These are phyloP conservation scores for Fusarium oligoseptatum DNA, from an alignment of 2,329 filamentous ascomycete species.

Conservation along the genomic window DNA sequence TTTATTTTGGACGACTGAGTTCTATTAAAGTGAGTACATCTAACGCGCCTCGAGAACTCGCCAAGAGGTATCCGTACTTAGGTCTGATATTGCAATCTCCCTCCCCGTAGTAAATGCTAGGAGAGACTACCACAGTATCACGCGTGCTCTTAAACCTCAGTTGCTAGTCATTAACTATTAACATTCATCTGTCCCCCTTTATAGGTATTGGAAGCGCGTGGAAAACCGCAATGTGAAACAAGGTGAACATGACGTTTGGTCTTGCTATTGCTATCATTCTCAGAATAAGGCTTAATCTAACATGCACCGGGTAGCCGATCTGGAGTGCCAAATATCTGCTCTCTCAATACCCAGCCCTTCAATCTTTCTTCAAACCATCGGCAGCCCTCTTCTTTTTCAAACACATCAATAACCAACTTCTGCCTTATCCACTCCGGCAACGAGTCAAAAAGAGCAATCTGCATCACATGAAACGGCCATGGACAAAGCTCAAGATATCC, in stretches of 20 bases:
- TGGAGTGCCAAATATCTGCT: not conserved
- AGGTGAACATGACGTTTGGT: rapidly evolving
- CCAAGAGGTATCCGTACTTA: not conserved
- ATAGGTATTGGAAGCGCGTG: not conserved
- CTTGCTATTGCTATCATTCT: not conserved
- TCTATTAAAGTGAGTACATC: not conserved
- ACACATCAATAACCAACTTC: not conserved
- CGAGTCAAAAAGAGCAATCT: not conserved
- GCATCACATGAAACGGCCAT: not conserved
- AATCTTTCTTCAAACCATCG: not conserved
- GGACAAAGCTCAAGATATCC: not conserved
- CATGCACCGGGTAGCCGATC: not conserved
- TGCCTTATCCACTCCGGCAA: not conserved
- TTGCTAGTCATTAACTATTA: not conserved
- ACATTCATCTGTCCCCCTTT: not conserved
- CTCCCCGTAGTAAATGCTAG: too few relatives aligned
- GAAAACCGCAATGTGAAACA: not conserved
- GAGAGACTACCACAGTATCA: too few relatives aligned
- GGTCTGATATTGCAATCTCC: not conserved
- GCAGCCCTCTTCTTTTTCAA: not conserved
- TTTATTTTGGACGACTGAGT: not conserved
- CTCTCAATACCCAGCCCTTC: not conserved
- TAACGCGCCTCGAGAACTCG: not conserved
- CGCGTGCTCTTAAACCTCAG: not conserved
- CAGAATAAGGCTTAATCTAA: not conserved